Evolutionary conservation across 1,139 yeast species (phyloP), one percentile per base, ranked within the genome.

Genomic region (Diutina siamensis): DNA sequence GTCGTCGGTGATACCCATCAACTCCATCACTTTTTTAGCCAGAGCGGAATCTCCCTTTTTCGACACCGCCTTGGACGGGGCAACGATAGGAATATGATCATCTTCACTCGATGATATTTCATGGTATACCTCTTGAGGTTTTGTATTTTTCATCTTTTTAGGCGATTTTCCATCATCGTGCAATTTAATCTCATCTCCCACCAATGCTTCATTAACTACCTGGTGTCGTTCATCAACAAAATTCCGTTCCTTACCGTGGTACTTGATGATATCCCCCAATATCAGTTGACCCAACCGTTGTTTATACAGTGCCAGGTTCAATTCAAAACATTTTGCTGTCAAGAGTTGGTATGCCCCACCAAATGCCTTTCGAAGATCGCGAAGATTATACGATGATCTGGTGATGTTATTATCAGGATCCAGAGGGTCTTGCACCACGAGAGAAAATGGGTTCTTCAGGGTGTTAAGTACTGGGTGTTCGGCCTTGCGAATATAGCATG

Each of bases 381-480:
- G 67, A 35, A 87, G 66, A 58, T 89, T 88, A 65, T 80, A 87
- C 1, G 95, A 82, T 1, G 96, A 86, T 52, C 96, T 70, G 38
- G 94, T 80, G 45, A 92, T 83, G 59, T 92, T 94, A 57, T 92
- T 94, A 7, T 68, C 54, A 1, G 80, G 68, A 57, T 89, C 97
- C 40, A 85, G 81, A 0, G 98, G 98, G 57, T 92, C 98, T 59
- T 85, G 94, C 36, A 92, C 85, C 1, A 89, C 83, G 41, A 92
- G 65, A 1, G 84, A 63, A 55, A 85, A 85, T 12, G 80, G 71
- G 47, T 72, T 74, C 46, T 80, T 71, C 28, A 68, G 59, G 1
- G 80, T 71, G 47, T 73, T 71, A 53, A 86, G 62, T 28, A 69
- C 72, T 1, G 78, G 76, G 58, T 83, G 70, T 8, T 68, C 61